Evolutionary conservation across 305 asterid genomes (phyloP).

Genomic region (Solanum hybrid): DNA sequence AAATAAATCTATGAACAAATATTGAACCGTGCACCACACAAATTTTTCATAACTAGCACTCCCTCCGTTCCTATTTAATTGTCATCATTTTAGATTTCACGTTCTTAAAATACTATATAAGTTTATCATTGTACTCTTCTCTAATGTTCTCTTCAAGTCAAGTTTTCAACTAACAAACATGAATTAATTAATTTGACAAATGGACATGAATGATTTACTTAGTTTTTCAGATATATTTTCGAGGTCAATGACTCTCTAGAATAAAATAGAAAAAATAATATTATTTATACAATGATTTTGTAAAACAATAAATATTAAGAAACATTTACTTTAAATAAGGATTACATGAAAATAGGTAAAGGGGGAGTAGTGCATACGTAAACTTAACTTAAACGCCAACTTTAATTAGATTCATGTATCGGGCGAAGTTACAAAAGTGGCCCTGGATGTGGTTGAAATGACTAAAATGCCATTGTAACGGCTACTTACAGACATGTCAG

Average conservation of each 20-base stretch:
- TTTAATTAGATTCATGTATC: neutral
- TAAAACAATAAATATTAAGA: too few relatives aligned
- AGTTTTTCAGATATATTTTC: accelerated
- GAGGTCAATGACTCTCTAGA: too few relatives aligned
- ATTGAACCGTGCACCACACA: neutral
- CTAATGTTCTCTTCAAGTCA: neutral
- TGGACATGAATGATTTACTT: too few relatives aligned
- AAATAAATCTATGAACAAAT: neutral
- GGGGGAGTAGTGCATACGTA: too few relatives aligned
- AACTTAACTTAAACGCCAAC: neutral
- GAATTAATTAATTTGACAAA: too few relatives aligned
- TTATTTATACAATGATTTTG: accelerated
- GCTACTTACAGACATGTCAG: conserved; percentile 48
- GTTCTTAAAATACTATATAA: too few relatives aligned
- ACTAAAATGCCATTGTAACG: conserved; percentile 31
- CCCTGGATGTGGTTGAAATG: neutral
- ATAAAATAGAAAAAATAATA: accelerated
- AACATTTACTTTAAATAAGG: accelerated
- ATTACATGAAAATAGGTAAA: too few relatives aligned
- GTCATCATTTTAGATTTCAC: neutral
- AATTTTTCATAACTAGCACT: neutral
- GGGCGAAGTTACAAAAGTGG: neutral
- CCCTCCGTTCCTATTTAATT: neutral
- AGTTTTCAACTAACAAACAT: too few relatives aligned
- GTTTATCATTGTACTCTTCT: neutral